These are phyloP conservation scores for Microdochium nivale DNA, from an alignment of 2,329 filamentous ascomycete species.

Conservation along the genomic window DNA sequence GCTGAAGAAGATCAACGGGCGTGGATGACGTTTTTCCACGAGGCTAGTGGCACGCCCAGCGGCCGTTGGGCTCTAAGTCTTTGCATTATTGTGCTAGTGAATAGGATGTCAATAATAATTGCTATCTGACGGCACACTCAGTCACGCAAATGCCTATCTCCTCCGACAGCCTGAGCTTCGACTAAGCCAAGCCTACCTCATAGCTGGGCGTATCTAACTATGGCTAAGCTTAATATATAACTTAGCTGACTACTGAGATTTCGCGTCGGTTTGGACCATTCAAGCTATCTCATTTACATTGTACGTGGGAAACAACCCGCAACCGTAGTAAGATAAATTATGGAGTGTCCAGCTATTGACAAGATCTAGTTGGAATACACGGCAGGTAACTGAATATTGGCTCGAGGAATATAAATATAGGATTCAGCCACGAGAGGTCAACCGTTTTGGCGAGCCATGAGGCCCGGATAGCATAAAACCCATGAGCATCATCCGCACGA, in stretches of 20 bases:
- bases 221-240: no score
- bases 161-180: no score
- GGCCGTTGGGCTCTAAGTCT: no score
- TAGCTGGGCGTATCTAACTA: no score
- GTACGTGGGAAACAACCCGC: not conserved
- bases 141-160: no score
- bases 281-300: not conserved
- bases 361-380: not conserved
- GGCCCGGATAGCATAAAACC: not conserved
- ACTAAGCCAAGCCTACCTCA: no score
- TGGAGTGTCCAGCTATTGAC: not conserved
- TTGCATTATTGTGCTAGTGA: no score
- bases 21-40: no score
- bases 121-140: no score
- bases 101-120: no score
- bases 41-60: no score
- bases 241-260: not conserved
- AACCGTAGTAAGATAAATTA: not conserved
- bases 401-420: not conserved
- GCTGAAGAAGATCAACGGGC: no score
- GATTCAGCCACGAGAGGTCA: not conserved
- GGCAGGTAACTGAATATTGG: not conserved
- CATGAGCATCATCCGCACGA: not conserved
- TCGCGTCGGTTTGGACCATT: not conserved
- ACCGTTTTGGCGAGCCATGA: not conserved